phyloP scores from a whole-genome alignment of 2,329 filamentous ascomycete species.

The Bipolaris sorokiniana region DNA sequence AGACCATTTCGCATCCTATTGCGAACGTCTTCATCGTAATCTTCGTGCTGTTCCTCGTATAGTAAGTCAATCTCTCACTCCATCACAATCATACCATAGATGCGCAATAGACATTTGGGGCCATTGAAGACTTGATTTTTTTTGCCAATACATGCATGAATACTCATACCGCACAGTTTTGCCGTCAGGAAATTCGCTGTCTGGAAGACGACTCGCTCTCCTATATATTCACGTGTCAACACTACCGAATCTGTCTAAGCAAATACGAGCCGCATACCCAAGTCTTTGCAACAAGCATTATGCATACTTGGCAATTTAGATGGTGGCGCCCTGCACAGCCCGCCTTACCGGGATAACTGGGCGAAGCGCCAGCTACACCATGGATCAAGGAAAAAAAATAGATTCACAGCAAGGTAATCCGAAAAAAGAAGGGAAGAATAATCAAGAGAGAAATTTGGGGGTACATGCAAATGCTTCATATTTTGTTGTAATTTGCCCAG shows the following conservation, averaged over 20 bases:
- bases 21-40: constrained; percentile 32
- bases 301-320: constrained; percentile 8
- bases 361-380: neutral
- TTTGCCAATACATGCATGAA: constrained; percentile 13
- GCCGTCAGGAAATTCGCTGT: constrained; percentile 26
- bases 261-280: neutral
- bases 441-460: no score
- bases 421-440: neutral
- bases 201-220: constrained; percentile 27
- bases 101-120: constrained; percentile 9
- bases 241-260: constrained; percentile 25
- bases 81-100: neutral
- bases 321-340: constrained; percentile 2
- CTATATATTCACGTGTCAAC: constrained; percentile 27
- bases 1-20: constrained; percentile 31
- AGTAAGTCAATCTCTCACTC: constrained; percentile 28
- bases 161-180: constrained; percentile 31
- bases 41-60: constrained; percentile 25
- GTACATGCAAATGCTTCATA: neutral
- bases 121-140: neutral
- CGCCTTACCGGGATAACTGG: neutral
- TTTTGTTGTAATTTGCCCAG: neutral
- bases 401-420: neutral
- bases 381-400: neutral
- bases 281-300: constrained; percentile 4